Base-by-base conservation (phyloP, 768 basidiomycete species). In the Mycena haematopus region DNA sequence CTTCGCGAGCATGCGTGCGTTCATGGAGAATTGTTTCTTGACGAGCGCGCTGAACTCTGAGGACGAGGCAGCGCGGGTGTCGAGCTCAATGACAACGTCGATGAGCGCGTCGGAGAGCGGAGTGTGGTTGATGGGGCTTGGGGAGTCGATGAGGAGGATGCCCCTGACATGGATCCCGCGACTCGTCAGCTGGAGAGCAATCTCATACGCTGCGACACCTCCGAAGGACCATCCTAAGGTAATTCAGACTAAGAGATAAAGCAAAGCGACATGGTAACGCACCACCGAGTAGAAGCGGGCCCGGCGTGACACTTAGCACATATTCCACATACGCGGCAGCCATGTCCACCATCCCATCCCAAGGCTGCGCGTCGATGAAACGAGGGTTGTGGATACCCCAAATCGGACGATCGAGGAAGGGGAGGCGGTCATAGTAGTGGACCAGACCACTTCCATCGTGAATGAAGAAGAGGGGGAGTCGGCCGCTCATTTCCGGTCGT, bases 211-310 rank as follows among this genome's bases (percentile, higher is more conserved):
- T 0, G 85, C 83, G 6, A 90, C 85, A 2, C 90, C 90, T 14
- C 90, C 90, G 65, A 92, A 89, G 2, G 90, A 92, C 90, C 90
- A 92, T 0, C 90, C 90, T 91, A 56, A 9, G 9, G 62, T 44
- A 29, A 6, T 22, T 62, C 33, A 42, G 50, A 9, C 22, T 58
- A 52, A 13, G 44, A 4, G 29, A 46, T 42, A 24, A 45, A 17
- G 52, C 19, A 45, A 40, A 25, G 31, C 67, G 17, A 22, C 6
- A 5, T n/a, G n/a, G 40, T 60, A 25, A 19, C 79, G 56, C 63
- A 87, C 90, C 90, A 71, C 89, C 89, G 3, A 91, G 69, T 0
- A 89, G 71, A 14, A 89, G 66, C 4, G 79, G 76, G 5, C 76
- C 80, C 7, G 70, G 54, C 5, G 73, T 71, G 17, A 76, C 71